phyloP scores from a whole-genome alignment of 169 alveolate genomes.

The Plasmodium blacklocki region DNA sequence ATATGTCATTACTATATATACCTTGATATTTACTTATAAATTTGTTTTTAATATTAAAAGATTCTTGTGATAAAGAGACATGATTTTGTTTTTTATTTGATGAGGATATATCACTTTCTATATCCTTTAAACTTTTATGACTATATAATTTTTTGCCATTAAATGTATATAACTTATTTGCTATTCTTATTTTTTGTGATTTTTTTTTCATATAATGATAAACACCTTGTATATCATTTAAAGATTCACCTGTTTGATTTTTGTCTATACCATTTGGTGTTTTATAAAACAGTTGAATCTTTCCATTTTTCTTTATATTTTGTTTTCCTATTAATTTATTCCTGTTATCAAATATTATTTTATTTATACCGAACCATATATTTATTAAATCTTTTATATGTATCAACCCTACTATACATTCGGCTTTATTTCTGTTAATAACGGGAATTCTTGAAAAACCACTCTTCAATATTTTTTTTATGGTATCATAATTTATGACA shows the following conservation, averaged over 20 bases:
- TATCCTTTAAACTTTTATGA: neutral
- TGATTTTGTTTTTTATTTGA: too few relatives aligned
- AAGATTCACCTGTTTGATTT: neutral
- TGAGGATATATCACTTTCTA: neutral
- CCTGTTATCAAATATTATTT: slow-evolving; percentile 40
- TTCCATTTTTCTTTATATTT: too few relatives aligned
- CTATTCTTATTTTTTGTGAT: slow-evolving; percentile 24
- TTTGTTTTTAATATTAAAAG: too few relatives aligned
- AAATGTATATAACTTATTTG: slow-evolving; percentile 7
- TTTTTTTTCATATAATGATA: slow-evolving; percentile 17
- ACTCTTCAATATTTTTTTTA: slow-evolving; percentile 77
- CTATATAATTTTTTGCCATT: slow-evolving; percentile 1
- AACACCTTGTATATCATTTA: neutral
- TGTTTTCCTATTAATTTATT: too few relatives aligned
- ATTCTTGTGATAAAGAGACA: too few relatives aligned
- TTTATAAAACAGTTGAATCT: neutral
- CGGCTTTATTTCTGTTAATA: slow-evolving; percentile 48
- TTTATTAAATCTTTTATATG: slow-evolving; percentile 80
- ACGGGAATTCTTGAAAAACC: slow-evolving; percentile 86
- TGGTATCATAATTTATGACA: slow-evolving; percentile 72
- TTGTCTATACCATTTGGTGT: neutral
- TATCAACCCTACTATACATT: slow-evolving; percentile 78
- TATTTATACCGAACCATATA: slow-evolving; percentile 74
- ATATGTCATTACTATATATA: neutral
- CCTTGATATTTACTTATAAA: neutral